phyloP scores from a whole-genome alignment of 257 asterid genomes.

The Verbena officinalis region DNA sequence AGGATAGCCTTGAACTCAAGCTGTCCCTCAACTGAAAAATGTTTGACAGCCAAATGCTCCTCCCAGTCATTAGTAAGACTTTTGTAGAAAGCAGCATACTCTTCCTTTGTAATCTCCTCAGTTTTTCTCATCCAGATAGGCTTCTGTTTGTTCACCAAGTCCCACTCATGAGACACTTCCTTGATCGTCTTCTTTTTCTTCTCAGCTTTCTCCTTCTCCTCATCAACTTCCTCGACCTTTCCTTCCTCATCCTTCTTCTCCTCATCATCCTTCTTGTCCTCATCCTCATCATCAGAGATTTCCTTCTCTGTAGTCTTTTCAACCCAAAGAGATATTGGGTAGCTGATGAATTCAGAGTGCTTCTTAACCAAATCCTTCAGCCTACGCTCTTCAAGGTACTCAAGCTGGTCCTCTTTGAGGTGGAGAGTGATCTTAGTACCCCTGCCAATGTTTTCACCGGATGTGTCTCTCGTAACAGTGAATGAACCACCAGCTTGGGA shows the following conservation, averaged over 20 bases:
- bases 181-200: conserved; percentile 63
- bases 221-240: conserved; percentile 63
- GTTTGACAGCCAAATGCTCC: conserved; percentile 67
- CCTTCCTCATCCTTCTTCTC: conserved; percentile 67
- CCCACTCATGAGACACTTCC: conserved; percentile 65
- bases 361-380: conserved; percentile 63
- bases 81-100: conserved; percentile 68
- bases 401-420: conserved; percentile 69
- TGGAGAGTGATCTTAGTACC: conserved; percentile 58
- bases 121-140: conserved; percentile 77
- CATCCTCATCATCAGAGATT: conserved; percentile 68
- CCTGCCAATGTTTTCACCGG: conserved; percentile 59
- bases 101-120: conserved; percentile 62
- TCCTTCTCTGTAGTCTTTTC: conserved; percentile 70
- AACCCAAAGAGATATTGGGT: conserved; percentile 62
- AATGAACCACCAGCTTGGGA: conserved; percentile 68
- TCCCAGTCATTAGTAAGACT: conserved; percentile 70
- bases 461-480: conserved; percentile 56
- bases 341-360: conserved; percentile 68
- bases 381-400: conserved; percentile 65
- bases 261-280: conserved; percentile 67
- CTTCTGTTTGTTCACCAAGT: conserved; percentile 64
- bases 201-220: conserved; percentile 58
- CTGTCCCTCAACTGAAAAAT: conserved; percentile 68
- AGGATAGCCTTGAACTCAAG: conserved; percentile 64